Conservation (phyloP, 2,329 filamentous ascomycete species). For the Bipolaris cookei region DNA sequence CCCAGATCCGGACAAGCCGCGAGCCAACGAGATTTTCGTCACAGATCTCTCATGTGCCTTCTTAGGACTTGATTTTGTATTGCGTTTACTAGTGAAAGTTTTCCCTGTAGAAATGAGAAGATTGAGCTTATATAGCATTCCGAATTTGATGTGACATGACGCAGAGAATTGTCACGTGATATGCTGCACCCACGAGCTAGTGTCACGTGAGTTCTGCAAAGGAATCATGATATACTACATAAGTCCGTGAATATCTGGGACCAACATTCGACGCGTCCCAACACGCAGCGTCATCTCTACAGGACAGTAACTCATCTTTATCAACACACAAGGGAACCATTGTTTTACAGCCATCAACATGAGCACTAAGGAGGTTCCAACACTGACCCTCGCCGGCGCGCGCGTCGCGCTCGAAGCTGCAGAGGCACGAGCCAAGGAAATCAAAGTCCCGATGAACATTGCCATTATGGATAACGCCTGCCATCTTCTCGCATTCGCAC, state of each 20-base stretch:
- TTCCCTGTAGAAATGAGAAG: no score
- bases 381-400: conserved; percentile 47
- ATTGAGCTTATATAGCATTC: no score
- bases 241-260: conserved; percentile 9
- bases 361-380: conserved; percentile 43
- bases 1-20: neutral
- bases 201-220: neutral
- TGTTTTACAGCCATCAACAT: conserved; percentile 16
- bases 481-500: conserved; percentile 56
- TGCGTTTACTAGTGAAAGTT: no score
- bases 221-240: neutral
- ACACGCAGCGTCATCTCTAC: neutral
- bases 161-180: no score
- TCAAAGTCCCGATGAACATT: conserved; percentile 57
- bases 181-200: no score
- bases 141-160: no score
- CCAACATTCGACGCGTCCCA: neutral
- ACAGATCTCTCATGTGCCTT: neutral
- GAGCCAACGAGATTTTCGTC: neutral
- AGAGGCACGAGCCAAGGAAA: conserved; percentile 45
- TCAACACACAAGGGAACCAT: neutral
- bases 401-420: conserved; percentile 46
- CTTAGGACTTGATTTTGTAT: no score
- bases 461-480: conserved; percentile 55
- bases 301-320: neutral